Percentiles rank a stretch among this genome's conserved stretches.
Conservation (phyloP, 163 green algal genomes). For the Coccomyxa subellipsoidea region DNA sequence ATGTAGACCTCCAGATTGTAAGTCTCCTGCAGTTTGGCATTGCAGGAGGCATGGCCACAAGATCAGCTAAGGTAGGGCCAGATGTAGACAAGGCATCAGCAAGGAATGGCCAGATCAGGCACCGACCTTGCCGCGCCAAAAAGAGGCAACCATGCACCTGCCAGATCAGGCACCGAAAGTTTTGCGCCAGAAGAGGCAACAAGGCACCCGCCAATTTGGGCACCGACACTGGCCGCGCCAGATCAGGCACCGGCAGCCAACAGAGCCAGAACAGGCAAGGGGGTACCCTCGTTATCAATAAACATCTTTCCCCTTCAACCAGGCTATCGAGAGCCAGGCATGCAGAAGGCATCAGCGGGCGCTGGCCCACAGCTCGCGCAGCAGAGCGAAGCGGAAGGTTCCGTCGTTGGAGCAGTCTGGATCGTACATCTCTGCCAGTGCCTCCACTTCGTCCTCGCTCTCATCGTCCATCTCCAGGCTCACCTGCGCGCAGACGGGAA, state of each 20-base stretch:
- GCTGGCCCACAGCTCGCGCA: conserved; percentile 42
- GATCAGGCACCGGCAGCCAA: background rate
- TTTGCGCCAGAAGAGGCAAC: no score
- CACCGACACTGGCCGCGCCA: no score
- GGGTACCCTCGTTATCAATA: background rate
- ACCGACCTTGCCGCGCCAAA: no score
- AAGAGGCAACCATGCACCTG: no score
- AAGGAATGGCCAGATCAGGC: no score
- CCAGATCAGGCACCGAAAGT: no score
- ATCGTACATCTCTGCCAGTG: conserved; percentile 41
- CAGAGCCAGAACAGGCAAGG: background rate
- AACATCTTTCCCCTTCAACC: background rate
- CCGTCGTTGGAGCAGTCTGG: conserved; percentile 9
- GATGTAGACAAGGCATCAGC: no score
- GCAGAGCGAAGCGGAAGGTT: conserved; percentile 35
- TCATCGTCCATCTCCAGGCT: conserved; percentile 74
- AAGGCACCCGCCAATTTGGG: no score
- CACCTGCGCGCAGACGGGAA: conserved; percentile 20
- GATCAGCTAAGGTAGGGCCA: no score
- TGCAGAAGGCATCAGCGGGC: conserved; percentile 12
- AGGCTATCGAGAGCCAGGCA: background rate
- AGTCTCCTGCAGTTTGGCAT: no score
- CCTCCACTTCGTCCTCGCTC: conserved; percentile 73
- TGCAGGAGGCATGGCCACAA: no score
- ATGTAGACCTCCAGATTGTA: no score